These are phyloP conservation scores for Yarrowia yakushimensis DNA, from an alignment of 805 yeast genomes.

Conservation along the genomic window DNA sequence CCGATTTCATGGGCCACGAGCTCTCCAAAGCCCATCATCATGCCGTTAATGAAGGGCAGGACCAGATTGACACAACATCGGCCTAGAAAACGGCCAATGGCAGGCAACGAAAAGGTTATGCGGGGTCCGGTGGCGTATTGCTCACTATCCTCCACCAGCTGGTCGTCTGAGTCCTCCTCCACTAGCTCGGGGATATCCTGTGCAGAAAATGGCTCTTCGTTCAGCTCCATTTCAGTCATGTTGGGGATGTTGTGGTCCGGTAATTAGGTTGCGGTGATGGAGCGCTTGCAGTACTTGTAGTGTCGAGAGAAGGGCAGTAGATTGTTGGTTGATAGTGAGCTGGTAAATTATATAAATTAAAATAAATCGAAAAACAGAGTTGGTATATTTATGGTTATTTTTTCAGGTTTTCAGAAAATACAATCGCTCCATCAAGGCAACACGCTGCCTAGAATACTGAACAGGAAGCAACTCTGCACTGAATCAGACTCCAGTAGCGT, in stretches of 20 bases:
- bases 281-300: no score
- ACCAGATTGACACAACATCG: constrained; percentile 60
- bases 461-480: no score
- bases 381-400: no score
- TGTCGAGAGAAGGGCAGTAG: no score
- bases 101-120: constrained; percentile 8
- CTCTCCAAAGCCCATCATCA: constrained; percentile 96
- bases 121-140: background rate
- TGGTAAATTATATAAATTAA: no score
- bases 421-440: no score
- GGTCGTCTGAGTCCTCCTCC: constrained; percentile 10
- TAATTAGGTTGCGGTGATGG: background rate
- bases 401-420: no score
- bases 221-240: constrained; percentile 11
- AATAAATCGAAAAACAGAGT: no score
- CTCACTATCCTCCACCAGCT: background rate
- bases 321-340: no score
- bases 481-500: no score
- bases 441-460: no score
- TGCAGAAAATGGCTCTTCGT: constrained; percentile 16
- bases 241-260: background rate
- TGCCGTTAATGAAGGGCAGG: constrained; percentile 85
- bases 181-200: constrained; percentile 3
- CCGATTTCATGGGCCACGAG: constrained; percentile 90
- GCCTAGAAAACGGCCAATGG: constrained; percentile 5